phyloP scores from a whole-genome alignment of 108 stramenopile genomes.

The Nannochloropsis gaditana region DNA sequence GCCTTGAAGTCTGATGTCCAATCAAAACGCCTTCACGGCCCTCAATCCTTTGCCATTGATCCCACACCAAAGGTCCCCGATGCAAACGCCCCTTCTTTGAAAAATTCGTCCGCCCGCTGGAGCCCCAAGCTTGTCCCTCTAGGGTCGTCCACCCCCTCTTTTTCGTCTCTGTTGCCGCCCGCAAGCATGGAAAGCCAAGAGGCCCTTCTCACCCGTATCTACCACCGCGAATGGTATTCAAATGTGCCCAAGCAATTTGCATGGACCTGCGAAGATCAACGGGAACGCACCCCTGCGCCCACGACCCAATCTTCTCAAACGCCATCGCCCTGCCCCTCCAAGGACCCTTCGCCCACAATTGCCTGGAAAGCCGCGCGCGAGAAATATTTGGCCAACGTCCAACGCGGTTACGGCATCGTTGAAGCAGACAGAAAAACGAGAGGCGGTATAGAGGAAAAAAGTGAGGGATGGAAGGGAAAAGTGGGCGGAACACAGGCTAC shows the following conservation, averaged over 20 bases:
- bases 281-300: neutral
- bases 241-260: neutral
- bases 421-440: neutral
- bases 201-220: constrained; percentile 5
- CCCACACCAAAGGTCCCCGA: too few species aligned
- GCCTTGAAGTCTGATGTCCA: too few species aligned
- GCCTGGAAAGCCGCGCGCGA: neutral
- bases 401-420: neutral
- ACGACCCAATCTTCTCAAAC: neutral
- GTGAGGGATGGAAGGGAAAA: neutral
- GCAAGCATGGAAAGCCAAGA: neutral
- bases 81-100: neutral
- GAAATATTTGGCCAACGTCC: neutral
- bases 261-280: neutral
- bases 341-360: neutral
- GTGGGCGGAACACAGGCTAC: neutral
- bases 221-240: constrained; percentile 9
- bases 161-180: neutral
- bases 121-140: neutral
- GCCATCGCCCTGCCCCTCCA: neutral
- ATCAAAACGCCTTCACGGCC: too few species aligned
- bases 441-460: neutral
- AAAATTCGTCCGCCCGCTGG: neutral
- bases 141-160: neutral
- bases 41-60: too few species aligned